Conservation (phyloP, 176 grass and related monocot species). For the Cenchrus fungigraminus region DNA sequence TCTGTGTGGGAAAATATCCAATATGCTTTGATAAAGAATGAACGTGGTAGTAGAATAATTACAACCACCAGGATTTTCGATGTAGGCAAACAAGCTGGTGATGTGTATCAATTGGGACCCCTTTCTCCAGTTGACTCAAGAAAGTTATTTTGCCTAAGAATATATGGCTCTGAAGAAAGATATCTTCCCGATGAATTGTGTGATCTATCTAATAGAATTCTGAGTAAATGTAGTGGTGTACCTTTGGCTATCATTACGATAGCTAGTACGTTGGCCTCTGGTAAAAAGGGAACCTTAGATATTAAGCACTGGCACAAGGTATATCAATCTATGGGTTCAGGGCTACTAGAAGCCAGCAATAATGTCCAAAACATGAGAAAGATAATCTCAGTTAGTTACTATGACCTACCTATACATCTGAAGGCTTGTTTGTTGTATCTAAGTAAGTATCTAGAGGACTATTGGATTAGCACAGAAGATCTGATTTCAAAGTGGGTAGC, state of each 20-base stretch:
- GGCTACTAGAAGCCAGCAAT: background rate
- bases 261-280: background rate
- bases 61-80: constrained; percentile 17
- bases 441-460: background rate
- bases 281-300: background rate
- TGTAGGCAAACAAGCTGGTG: background rate
- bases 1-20: background rate
- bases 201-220: background rate
- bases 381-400: constrained; percentile 27
- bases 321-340: background rate
- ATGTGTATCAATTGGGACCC: background rate
- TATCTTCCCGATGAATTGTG: background rate
- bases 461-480: fast-evolving
- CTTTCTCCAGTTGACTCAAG: background rate
- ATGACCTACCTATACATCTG: background rate
- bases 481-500: background rate
- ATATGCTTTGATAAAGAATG: background rate
- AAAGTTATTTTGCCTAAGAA: constrained; percentile 1
- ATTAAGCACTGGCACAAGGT: background rate
- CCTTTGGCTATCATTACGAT: constrained; percentile 31
- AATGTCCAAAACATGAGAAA: background rate
- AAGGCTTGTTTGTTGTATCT: constrained; percentile 24
- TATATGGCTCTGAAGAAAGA: background rate
- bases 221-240: constrained; percentile 20
- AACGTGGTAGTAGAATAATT: constrained; percentile 1